Base-by-base conservation (phyloP, 2,329 filamentous ascomycete genomes). In the Alternaria panax region DNA sequence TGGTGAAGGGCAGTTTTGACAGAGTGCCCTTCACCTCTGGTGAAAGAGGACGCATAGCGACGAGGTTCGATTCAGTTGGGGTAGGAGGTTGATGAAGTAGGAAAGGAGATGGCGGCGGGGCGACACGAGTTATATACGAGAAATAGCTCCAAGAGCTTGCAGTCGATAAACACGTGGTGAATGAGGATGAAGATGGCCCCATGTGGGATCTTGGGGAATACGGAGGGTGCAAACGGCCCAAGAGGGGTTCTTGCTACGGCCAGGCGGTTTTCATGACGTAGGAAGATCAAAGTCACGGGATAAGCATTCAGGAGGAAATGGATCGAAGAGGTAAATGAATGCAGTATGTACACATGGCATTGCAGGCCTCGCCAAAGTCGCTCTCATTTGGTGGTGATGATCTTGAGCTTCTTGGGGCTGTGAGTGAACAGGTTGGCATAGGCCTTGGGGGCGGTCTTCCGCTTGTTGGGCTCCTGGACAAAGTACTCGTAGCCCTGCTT, bases 401-500 rank as follows among this genome's bases (percentile, higher is more conserved):
- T 84, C 66, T 97, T 98, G 78, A 98, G 83, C 86, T 94, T 95
- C 80, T 87, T 90, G 12, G 91, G 83, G 63, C 88, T 88, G 83
- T 96, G 93, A 65, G 93, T 77, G 80, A 98, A 99, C 83, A 98
- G 97, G 81, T 96, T 96, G 62, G 95, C 94, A 79, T 99, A 99
- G 11, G 92, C 91, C 87, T 99, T 99, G 62, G 93, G 92, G 16
- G 88, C 83, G 72, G 97, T 90, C 75, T 90, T 91, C 76, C 95
- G 88, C 80, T 88, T 87, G 75, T 97, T 96, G 34, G 95, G 94
- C 82, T 98, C 95, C 84, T 98, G 95, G 24, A 99, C 93, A 78
- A 95, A 98, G 81, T 97, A 99, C 78, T 99, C 94, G 78, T 99
- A 99, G 34, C 96, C 95, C 80, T 99, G 95, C 86, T 98, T 99